Evolutionary conservation across 2,329 filamentous ascomycete species (phyloP), one percentile per base, ranked within the genome.

Genomic region (Endocalyx cinctus): DNA sequence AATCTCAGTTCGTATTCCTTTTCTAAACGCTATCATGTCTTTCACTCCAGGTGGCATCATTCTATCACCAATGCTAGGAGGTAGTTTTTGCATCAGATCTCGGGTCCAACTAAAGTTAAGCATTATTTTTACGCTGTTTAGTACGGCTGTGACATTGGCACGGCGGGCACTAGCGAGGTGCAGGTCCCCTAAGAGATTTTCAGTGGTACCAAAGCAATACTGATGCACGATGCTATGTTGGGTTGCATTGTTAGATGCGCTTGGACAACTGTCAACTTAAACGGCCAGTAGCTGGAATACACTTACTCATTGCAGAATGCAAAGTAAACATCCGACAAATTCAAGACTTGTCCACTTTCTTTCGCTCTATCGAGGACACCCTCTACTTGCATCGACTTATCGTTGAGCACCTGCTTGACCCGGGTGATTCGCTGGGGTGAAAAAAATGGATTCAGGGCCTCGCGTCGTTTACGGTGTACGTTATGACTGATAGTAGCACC

Each of bases 51-150:
- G n/a, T n/a, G n/a, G n/a, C n/a, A n/a, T n/a, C n/a, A n/a, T n/a
- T n/a, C n/a, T n/a, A n/a, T n/a, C n/a, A n/a, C n/a, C n/a, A 12
- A 7, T 12, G n/a, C 32, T 35, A 12, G 33, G 27, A 4, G 52
- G 50, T 22, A 55, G 41, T 17, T 37, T 29, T 10, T 49, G 46
- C 15, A 55, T 35, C 6, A 51, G 39, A 26, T 51, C 47, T 1
- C 42, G 35, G 14, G 55, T 37, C 51, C 47, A 52, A 5, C 46
- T 46, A 33, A 60, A 55, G 29, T 59, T 50, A 23, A 52, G 46
- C 28, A 54, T 57, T 20, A 58, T 23, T 33, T 57, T 52, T 12
- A 56, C 47, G n/a, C 50, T 46, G 15, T 43, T 30, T 8, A 59
- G 42, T 6, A 59, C 40, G 8, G 42, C 37, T 10, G 40, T 45